Evolutionary conservation across 345 rosid genomes (phyloP).

Genomic region (Streptanthus diversifolius): DNA sequence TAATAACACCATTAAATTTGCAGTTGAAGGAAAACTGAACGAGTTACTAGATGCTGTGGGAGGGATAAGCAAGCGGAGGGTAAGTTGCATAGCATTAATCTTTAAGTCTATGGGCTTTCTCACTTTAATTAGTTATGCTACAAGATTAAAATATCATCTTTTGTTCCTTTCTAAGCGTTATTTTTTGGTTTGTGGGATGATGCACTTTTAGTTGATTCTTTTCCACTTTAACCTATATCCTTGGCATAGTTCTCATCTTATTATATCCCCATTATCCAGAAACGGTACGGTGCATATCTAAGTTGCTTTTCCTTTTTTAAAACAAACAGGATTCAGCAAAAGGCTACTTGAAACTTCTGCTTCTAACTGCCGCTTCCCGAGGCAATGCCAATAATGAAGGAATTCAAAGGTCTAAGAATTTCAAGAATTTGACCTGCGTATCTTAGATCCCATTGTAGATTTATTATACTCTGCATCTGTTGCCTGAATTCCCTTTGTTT

Average conservation of each 20-base stretch:
- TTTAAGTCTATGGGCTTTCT: neutral
- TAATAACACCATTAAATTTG: constrained; percentile 22
- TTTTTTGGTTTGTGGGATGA: neutral
- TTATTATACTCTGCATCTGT: neutral
- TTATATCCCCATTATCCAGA: neutral
- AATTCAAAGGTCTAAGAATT: constrained; percentile 93
- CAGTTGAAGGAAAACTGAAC: constrained; percentile 95
- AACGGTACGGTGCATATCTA: constrained; percentile 11
- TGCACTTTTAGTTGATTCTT: constrained; percentile 18
- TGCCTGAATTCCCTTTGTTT: constrained; percentile 25
- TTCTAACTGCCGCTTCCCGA: constrained; percentile 96
- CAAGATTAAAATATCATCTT: constrained; percentile 2
- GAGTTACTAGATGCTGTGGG: constrained; percentile 91
- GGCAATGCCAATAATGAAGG: constrained; percentile 77
- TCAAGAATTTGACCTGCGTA: constrained; percentile 9
- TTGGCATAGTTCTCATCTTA: neutral
- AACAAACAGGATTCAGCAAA: constrained; percentile 78
- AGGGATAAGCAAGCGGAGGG: constrained; percentile 89
- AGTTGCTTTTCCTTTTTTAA: constrained; percentile 20
- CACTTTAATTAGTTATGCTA: neutral
- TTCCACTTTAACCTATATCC: constrained; percentile 2
- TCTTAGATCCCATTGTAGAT: constrained; percentile 13
- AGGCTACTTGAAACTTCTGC: constrained; percentile 91
- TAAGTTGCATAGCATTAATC: constrained; percentile 40
- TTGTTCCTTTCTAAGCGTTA: neutral